A percentile compares a stretch with the other conserved stretches of the same genome.
These are phyloP conservation scores for Psilocybe sp. DNA, from an alignment of 768 basidiomycete species.

Conservation along the genomic window DNA sequence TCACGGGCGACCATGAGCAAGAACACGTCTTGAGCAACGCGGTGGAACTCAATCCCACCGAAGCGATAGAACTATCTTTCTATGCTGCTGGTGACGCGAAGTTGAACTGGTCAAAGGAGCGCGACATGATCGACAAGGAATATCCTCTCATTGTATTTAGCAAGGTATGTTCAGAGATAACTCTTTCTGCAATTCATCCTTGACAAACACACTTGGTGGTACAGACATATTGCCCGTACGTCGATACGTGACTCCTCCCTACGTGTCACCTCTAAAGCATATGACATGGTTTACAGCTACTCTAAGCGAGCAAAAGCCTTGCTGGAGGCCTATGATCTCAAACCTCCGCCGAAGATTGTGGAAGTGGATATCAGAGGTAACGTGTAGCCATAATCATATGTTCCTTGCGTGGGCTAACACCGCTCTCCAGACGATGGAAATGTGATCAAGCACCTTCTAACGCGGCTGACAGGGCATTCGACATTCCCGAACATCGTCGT, in stretches of 20 bases:
- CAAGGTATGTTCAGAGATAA: constrained; percentile 49
- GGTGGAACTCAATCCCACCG: constrained; percentile 41
- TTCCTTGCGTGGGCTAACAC: neutral
- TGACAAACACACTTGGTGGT: neutral
- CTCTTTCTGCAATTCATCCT: neutral
- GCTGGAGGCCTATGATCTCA: constrained; percentile 55
- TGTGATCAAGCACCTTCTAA: constrained; percentile 63
- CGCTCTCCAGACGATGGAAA: constrained; percentile 50
- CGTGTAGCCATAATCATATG: neutral
- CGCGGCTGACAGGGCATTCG: constrained; percentile 58
- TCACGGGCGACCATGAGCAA: constrained; percentile 44
- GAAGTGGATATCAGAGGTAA: constrained; percentile 74
- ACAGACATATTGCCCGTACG: constrained; percentile 76
- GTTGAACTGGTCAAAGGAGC: constrained; percentile 43
- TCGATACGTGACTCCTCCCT: constrained; percentile 23
- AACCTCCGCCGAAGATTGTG: constrained; percentile 64
- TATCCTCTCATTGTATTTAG: constrained; percentile 78
- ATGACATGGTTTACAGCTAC: constrained; percentile 36
- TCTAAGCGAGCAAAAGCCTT: constrained; percentile 63
- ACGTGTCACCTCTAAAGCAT: neutral
- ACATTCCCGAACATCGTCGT: constrained; percentile 80
- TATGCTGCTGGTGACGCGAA: constrained; percentile 49
- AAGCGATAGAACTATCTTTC: constrained; percentile 47
- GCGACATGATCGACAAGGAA: constrained; percentile 38
- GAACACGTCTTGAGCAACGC: constrained; percentile 37